These are phyloP conservation scores for Articulospora tetracladia DNA, from an alignment of 495 filamentous ascomycete species.

Conservation along the genomic window DNA sequence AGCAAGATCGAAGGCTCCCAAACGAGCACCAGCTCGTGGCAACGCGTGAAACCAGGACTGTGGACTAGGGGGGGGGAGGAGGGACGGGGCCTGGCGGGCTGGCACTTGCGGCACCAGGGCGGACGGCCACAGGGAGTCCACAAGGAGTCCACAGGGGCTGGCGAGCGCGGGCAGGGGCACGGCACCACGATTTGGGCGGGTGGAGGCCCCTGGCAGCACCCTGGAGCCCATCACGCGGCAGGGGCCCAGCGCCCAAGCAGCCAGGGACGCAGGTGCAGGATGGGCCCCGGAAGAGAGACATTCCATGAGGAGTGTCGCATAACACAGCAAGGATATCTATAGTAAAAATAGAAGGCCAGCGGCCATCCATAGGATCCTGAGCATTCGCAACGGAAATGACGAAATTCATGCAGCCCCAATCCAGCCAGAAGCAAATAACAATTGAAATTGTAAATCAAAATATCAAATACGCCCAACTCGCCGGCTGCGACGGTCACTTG, in stretches of 20 bases:
- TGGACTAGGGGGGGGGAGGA: too few relatives aligned
- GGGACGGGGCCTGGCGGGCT: background rate
- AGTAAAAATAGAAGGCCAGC: conserved; percentile 6
- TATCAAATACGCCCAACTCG: background rate
- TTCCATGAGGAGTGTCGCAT: conserved; percentile 1
- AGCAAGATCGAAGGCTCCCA: conserved; percentile 8
- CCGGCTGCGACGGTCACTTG: background rate
- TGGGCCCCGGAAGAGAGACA: background rate
- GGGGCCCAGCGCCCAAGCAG: background rate
- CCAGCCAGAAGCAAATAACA: conserved; percentile 2
- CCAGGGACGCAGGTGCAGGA: background rate
- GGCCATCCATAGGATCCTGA: conserved; percentile 8
- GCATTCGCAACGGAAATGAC: conserved; percentile 9
- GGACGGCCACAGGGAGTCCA: background rate
- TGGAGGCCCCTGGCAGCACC: background rate
- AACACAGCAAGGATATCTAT: conserved; percentile 2
- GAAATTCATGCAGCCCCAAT: background rate
- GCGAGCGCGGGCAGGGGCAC: background rate
- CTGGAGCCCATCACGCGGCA: background rate
- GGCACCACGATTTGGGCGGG: background rate
- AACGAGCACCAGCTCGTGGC: conserved; percentile 7
- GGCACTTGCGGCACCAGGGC: background rate
- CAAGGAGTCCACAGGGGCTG: background rate
- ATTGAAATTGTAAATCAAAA: background rate
- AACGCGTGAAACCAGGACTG: conserved; percentile 2